phyloP scores from a whole-genome alignment of 371 early-diverging fungal genomes.

The Mucor irregularis region DNA sequence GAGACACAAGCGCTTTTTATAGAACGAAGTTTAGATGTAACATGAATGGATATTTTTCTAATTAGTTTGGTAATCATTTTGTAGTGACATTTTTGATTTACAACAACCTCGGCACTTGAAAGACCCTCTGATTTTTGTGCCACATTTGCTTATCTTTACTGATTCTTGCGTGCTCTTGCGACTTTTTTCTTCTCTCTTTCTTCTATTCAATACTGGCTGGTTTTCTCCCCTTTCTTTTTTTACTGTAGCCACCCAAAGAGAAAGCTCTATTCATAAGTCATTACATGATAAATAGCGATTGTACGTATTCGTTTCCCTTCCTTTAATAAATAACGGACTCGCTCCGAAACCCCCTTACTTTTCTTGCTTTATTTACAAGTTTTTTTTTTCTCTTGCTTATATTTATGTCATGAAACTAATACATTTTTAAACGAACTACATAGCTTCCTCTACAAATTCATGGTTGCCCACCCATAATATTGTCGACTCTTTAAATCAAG shows the following conservation, averaged over 20 bases:
- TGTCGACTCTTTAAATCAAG: slow-evolving; percentile 36
- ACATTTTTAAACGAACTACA: not conserved
- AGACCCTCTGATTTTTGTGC: slow-evolving; percentile 5
- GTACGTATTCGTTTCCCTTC: slow-evolving; percentile 8
- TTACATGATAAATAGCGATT: slow-evolving; percentile 13
- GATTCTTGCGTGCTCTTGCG: slow-evolving; percentile 25
- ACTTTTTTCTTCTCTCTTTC: slow-evolving; percentile 1
- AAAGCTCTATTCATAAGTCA: not conserved
- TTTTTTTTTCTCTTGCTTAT: not conserved
- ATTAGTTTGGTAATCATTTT: not conserved
- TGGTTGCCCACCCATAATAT: slow-evolving; percentile 9
- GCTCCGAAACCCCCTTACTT: too few relatives aligned
- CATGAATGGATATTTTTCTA: not conserved
- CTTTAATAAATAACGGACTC: too few relatives aligned
- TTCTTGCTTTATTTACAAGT: too few relatives aligned
- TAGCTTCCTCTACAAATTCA: slow-evolving; percentile 12
- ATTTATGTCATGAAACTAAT: not conserved
- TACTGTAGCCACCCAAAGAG: not conserved
- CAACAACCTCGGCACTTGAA: not conserved
- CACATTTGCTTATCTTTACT: slow-evolving; percentile 12
- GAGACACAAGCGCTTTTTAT: not conserved
- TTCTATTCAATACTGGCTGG: not conserved
- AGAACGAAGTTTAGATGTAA: not conserved
- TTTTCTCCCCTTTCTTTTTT: slow-evolving; percentile 3
- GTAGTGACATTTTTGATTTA: not conserved